Base-by-base conservation (phyloP, 1,284 basidiomycete genomes). In the Bondarzewia mesenterica region DNA sequence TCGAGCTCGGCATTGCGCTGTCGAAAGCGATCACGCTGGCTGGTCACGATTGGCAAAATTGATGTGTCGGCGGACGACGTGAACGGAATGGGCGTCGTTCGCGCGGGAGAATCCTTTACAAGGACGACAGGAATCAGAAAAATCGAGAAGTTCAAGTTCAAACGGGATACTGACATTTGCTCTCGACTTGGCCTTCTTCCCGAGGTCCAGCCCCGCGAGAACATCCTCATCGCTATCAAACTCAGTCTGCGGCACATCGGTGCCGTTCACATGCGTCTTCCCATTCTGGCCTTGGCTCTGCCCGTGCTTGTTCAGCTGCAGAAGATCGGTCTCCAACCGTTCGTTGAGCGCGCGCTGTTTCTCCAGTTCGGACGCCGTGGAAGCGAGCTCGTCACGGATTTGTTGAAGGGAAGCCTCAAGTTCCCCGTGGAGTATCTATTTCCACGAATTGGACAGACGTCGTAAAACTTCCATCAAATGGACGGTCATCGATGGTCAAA, bases 1-100 rank as follows among this genome's bases (percentile, higher is more conserved):
- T 99, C 95, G 8, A 99, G 78, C 63, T 99, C 95, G 16, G 91
- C 88, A 61, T 98, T 98, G 15, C 95, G 80, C 62, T 93, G 89
- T 45, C 94, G 78, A 78, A 98, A 98, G 5, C 94, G 80, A 62
- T 99, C 95, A 50, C 94, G 77, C 64, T 99, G 96, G 55, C 88
- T 89, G 0, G 95, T 98, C 35, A 99, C 94, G 56, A 99, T 98
- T 0, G 93, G 93, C 14, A 97, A 67, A 57, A 96, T 96, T 1
- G 91, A 93, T 0, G 86, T 89, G 59, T 96, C 93, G 4, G 87
- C 84, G 4, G 85, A 80, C 1, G 84, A 70, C 0, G 78, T 73
- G 56, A 87, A 89, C 1, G 80, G 80, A 61, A 87, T 80, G 0
- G 82, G 77, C 3, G 80, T 80, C 38, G 68, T 69, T 50, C 78